These are phyloP conservation scores for Sporothrix globosa DNA, from an alignment of 2,329 filamentous ascomycete species.

Conservation along the genomic window DNA sequence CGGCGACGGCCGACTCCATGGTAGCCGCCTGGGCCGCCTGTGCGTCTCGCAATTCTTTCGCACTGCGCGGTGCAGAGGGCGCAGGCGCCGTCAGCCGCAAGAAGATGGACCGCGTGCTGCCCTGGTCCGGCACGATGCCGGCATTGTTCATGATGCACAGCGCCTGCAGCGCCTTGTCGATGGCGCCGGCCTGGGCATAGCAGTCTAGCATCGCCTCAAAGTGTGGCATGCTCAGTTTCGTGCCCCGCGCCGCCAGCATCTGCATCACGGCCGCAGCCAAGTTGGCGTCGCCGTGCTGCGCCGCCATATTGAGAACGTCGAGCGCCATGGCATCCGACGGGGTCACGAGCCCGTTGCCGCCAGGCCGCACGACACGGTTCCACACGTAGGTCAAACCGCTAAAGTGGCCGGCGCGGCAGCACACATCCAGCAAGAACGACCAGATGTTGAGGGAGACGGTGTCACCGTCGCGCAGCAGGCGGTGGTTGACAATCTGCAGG, in stretches of 20 bases:
- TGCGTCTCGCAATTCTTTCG: neutral
- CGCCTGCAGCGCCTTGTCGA: slow-evolving; percentile 68
- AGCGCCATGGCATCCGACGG: slow-evolving; percentile 43
- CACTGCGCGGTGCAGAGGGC: neutral
- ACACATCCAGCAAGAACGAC: slow-evolving; percentile 74
- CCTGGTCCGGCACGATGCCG: slow-evolving; percentile 59
- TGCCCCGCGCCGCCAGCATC: slow-evolving; percentile 61
- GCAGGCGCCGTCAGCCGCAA: slow-evolving; percentile 31
- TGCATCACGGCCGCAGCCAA: slow-evolving; percentile 74
- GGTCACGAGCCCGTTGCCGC: slow-evolving; percentile 56
- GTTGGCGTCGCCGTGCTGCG: slow-evolving; percentile 66
- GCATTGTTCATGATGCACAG: slow-evolving; percentile 74
- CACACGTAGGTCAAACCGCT: slow-evolving; percentile 71
- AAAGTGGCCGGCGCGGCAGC: slow-evolving; percentile 65
- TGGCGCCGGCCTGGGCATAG: slow-evolving; percentile 63
- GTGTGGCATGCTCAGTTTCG: slow-evolving; percentile 66
- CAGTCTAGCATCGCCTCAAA: slow-evolving; percentile 79
- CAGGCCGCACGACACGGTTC: slow-evolving; percentile 53
- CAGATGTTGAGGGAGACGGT: slow-evolving; percentile 60
- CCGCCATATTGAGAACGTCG: slow-evolving; percentile 72
- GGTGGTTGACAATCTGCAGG: slow-evolving; percentile 65
- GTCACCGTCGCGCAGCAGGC: slow-evolving; percentile 47
- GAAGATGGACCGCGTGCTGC: slow-evolving; percentile 67
- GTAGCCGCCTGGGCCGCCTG: neutral
- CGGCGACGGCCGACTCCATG: slow-evolving; percentile 54